Base-by-base conservation (phyloP, 2,329 filamentous ascomycete species). In the Cladosporium sp. region DNA sequence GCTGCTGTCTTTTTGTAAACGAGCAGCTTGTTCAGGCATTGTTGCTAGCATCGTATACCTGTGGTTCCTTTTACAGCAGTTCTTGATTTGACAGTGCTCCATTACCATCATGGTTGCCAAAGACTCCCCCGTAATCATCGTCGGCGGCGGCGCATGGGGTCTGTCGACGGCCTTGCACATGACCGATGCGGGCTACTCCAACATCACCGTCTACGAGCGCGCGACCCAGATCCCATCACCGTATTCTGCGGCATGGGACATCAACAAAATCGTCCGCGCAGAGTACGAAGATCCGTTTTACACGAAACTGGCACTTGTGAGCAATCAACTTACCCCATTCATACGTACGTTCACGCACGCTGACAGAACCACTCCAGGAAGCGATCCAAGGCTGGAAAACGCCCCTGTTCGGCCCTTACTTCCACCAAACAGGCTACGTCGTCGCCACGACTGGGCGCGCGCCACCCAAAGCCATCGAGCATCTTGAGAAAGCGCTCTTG, bases 201-300 rank as follows among this genome's bases (percentile, higher is more conserved):
- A 83, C 64, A 78, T 85, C 57, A 82, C 81, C 4, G 79, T 85
- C 8, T 78, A 83, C 16, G 83, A 85, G 57, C 73, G 74, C 62
- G 78, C 78, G 46, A 72, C 75, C 11, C 74, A 77, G 11, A 79
- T 83, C 2, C 85, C 85, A 0, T 82, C 83, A 1, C 75, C 76
- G 5, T 81, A 75, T 70, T 87, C 86, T 0, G 86, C 67, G 43
- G 69, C 67, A 18, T 66, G 63, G 51, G 69, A 70, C 34, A 60
- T 70, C 63, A 70, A 70, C 66, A 70, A 70, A 66, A 87, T 87
- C 68, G 81, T 88, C 62, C 82, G 85, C 53, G 83, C 88, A 43
- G 93, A 97, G 81, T 97, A 97, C 75, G 88, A 90, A 13, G 88
- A 93, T 73, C 80, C 86, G 0, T 85, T 88, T 26, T 97, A 97